Base-by-base conservation (phyloP, 1,139 yeast species). In the Sugiyamaella japonica region DNA sequence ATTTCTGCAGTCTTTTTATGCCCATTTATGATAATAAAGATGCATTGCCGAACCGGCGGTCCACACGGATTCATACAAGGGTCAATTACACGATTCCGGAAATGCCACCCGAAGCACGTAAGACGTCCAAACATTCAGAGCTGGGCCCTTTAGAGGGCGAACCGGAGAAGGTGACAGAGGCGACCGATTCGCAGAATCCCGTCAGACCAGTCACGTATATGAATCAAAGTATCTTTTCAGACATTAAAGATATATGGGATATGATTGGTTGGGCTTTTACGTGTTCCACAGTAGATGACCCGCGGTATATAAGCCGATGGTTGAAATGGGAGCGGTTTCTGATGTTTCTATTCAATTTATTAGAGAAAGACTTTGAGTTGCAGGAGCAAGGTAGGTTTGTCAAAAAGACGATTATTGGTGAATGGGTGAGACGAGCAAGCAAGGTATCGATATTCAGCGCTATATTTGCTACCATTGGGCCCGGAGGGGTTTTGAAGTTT, bases 261-360 rank as follows among this genome's bases (percentile, higher is more conserved):
- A 45, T 55, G 52, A 38, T 61, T 13, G 63, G 63, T 9, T 60
- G 63, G 63, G 60, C 59, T 2, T 55, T 61, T 23, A 52, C 57
- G 1, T 59, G 62, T 45, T 56, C 62, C 9, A 54, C 60, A 3
- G 48, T 60, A 2, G 54, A 53, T 4, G 54, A 56, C 17, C 44
- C 48, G 9, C 50, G 42, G 5, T 59, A 59, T 46, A 40, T 16
- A 13, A n/a, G 40, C 31, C 48, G 62, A 20, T 61, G 63, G 63
- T 41, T 15, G 8, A 61, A 59, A 23, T 60, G 55, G 56, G 29
- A 39, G 29, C 50, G 49, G 15, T 49, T 57, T n/a, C 48, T 61
- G 16, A 53, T 42, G 23, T 56, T 57, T 25, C 13, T 61, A 16
- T 20, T 57, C 13, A 55, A 55, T 12, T 34, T 59, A 15, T 42